A percentile compares a stretch with the other conserved stretches of the same genome.
Evolutionary conservation across 345 rosid genomes (phyloP).

Genomic region (Trapa incisa): DNA sequence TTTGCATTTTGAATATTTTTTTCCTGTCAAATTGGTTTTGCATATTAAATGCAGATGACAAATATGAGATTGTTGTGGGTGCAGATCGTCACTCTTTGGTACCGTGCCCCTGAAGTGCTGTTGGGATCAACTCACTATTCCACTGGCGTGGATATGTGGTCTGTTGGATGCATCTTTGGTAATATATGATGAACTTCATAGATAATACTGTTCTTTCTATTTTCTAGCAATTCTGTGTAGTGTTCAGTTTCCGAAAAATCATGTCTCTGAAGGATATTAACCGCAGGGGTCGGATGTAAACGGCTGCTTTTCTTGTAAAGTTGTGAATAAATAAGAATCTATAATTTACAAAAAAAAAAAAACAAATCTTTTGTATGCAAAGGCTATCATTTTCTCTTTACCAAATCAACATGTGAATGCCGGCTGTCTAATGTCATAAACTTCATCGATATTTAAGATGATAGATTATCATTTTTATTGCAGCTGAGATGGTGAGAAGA

Average conservation of each 20-base stretch:
- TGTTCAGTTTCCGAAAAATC: too few species aligned
- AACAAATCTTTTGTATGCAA: too few species aligned
- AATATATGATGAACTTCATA: neutral
- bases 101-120: slow-evolving; percentile 86
- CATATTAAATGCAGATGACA: neutral
- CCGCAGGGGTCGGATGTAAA: too few species aligned
- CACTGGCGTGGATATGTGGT: slow-evolving; percentile 93
- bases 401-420: neutral
- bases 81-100: slow-evolving; percentile 87
- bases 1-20: neutral
- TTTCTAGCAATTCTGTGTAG: neutral
- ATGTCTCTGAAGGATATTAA: too few species aligned
- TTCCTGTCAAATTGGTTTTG: neutral
- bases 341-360: too few species aligned
- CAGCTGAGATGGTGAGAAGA: slow-evolving; percentile 83
- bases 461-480: neutral
- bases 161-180: slow-evolving; percentile 95
- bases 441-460: neutral
- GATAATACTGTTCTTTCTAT: neutral
- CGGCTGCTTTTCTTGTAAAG: too few species aligned
- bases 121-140: slow-evolving; percentile 82
- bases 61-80: neutral
- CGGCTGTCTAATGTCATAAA: neutral
- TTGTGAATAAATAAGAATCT: too few species aligned
- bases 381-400: neutral